Base-by-base conservation (phyloP, 78 protist species). In the Speleostelium caveatum region DNA sequence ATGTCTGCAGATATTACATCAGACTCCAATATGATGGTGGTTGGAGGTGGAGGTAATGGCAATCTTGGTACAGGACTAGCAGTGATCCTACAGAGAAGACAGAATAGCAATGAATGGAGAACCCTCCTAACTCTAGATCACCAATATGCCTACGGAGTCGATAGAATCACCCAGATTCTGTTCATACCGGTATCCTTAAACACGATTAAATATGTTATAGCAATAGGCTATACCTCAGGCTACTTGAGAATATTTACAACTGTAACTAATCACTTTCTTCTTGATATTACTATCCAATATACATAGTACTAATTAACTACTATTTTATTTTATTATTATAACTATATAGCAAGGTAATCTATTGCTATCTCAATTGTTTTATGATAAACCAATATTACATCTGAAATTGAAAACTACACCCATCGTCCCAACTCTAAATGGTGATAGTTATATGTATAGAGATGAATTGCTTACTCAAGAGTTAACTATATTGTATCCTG, bases 21-120 rank as follows among this genome's bases (percentile, higher is more conserved):
- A 2, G 90, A 83, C 59, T 62, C 39, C 24, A 33, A 68, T 7
- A 17, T 69, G 3, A 83, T 83, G 90, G 78, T 83, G 6, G 32
- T 83, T 10, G 90, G 90, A 24, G 90, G 90, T n/a, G 90, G 90
- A 24, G 90, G 78, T 33, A 49, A 61, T 59, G 90, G 90, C 14
- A 45, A 60, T 19, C 42, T 79, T 7, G 88, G 88, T 45, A 79
- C 88, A 6, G 90, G 90, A 41, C 49, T 83, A 68, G 90, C 90
- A 35, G 49, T 79, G 4, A 63, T 83, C 3, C 36, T 83, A 41
- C n/a, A 21, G 36, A 53, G 45, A 30, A 83, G 68, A 67, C 30
- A 2, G 56, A 30, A 75, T 1, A 41, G 35, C 56, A 33, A 71
- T 10, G 21, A 21, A 35, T 83, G 90, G 90, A 83, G 59, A 59